Evolutionary conservation across 441 rosid genomes (phyloP), one percentile per base, ranked within the genome.

Genomic region (Populus hybrid): DNA sequence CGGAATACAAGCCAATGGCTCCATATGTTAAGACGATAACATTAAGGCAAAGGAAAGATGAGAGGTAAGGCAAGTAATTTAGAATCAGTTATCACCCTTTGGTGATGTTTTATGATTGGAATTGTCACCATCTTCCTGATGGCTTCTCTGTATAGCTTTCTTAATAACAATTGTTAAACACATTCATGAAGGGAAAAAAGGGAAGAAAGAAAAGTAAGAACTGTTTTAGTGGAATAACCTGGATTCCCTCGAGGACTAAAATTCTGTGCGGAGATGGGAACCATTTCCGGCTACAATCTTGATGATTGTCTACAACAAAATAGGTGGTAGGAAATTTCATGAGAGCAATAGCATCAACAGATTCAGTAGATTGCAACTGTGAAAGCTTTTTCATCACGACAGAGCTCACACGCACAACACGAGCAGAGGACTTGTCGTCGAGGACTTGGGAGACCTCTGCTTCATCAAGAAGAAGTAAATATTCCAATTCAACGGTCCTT

Each of bases 211-310:
- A 30, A 30, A 30, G 32, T 30, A 30, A 30, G 5, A 30, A 30
- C 32, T 30, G 32, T 30, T 30, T 4, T 35, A 50, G 20, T 3
- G 57, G 11, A 9, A 34, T 77, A 76, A 91, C 98, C 96, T 95
- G 98, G 74, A 95, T 91, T 70, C 90, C 88, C 69, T 94, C 99
- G 14, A 94, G 94, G 79, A 93, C 98, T 50, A 93, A 90, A 79
- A 95, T 87, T 66, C 99, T 78, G 77, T 87, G 89, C 10, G 86
- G 78, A 77, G 86, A 84, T 50, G 89, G 85, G 81, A 92, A 92
- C 98, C 95, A 92, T 46, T 81, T 87, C 10, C 35, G 84, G 78
- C 87, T 87, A 78, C 84, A 88, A 28, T 46, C 73, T 20, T 80
- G 78, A 80, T 68, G 72, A 72, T 64, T 70, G 42, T 75, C 75